These are phyloP conservation scores for Pseudopithomyces maydicus DNA, from an alignment of 2,329 filamentous ascomycete genomes.

Conservation along the genomic window DNA sequence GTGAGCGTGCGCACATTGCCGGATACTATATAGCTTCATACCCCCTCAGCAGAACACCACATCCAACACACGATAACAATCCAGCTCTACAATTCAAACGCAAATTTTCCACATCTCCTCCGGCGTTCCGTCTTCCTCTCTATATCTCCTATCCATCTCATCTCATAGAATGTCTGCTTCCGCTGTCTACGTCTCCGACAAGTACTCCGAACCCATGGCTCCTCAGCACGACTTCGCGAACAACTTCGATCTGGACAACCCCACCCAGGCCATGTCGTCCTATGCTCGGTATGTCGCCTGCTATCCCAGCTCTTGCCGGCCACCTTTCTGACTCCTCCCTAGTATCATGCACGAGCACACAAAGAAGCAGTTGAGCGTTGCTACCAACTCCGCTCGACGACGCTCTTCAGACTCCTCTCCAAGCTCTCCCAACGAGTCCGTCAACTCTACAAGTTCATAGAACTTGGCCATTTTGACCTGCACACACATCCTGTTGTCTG, in stretches of 20 bases:
- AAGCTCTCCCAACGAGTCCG: slow-evolving; percentile 12
- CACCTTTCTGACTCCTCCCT: slow-evolving; percentile 8
- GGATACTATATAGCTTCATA: slow-evolving; percentile 30
- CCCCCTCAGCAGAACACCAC: slow-evolving; percentile 16
- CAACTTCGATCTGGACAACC: slow-evolving; percentile 50
- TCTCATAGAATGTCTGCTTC: slow-evolving; percentile 18
- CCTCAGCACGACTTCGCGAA: slow-evolving; percentile 52
- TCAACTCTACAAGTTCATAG: slow-evolving; percentile 26
- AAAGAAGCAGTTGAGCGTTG: slow-evolving; percentile 53
- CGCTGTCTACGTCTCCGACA: slow-evolving; percentile 44
- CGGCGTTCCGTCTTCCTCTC: background rate
- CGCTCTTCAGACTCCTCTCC: slow-evolving; percentile 33
- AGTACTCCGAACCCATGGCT: slow-evolving; percentile 48
- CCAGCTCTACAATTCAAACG: background rate
- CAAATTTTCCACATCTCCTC: background rate
- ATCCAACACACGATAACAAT: background rate
- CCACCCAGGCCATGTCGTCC: slow-evolving; percentile 44
- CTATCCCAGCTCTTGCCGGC: background rate
- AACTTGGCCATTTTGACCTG: background rate
- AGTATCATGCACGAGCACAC: slow-evolving; percentile 59
- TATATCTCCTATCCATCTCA: slow-evolving; percentile 15
- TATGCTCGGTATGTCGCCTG: slow-evolving; percentile 50
- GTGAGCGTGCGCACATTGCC: background rate
- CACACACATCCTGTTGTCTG: background rate
- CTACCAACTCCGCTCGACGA: slow-evolving; percentile 52